Percentiles rank a stretch among this genome's conserved stretches.
These are phyloP conservation scores for Santalum album DNA, from an alignment of 164 flowering plant species.

Conservation along the genomic window DNA sequence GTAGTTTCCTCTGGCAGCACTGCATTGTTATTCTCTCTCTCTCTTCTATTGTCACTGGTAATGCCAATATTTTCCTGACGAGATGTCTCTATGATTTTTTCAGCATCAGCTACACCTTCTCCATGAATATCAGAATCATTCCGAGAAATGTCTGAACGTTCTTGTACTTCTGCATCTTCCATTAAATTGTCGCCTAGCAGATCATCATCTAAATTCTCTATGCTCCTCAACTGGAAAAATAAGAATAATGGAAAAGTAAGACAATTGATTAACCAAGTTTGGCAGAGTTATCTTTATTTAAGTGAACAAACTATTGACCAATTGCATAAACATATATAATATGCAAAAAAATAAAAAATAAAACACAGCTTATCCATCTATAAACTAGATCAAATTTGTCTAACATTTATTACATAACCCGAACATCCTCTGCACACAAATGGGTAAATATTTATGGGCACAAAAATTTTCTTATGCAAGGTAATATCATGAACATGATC, in stretches of 20 bases:
- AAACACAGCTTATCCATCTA: no score
- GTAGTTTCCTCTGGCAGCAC: conserved; percentile 14
- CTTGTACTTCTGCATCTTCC: conserved; percentile 48
- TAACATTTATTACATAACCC: no score
- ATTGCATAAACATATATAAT: no score
- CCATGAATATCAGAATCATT: conserved; percentile 12
- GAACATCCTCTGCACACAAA: neutral
- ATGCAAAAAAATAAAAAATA: no score
- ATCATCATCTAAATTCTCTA: conserved; percentile 7
- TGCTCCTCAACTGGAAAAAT: neutral
- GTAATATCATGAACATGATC: no score
- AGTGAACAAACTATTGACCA: no score
- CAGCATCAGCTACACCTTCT: conserved; percentile 14
- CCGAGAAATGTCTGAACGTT: conserved; percentile 20
- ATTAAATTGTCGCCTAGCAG: conserved; percentile 22
- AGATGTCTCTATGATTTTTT: conserved; percentile 19
- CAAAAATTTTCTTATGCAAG: neutral
- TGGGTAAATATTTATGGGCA: neutral
- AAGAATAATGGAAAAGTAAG: neutral
- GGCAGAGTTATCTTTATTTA: no score
- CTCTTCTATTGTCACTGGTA: conserved; percentile 11
- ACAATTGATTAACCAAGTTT: neutral
- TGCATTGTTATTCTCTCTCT: conserved; percentile 12
- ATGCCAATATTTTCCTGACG: conserved; percentile 8
- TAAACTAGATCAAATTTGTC: no score